A percentile compares a stretch with the other conserved stretches of the same genome.
These are phyloP conservation scores for Stromatinia cepivora DNA, from an alignment of 2,329 filamentous ascomycete species.

Conservation along the genomic window DNA sequence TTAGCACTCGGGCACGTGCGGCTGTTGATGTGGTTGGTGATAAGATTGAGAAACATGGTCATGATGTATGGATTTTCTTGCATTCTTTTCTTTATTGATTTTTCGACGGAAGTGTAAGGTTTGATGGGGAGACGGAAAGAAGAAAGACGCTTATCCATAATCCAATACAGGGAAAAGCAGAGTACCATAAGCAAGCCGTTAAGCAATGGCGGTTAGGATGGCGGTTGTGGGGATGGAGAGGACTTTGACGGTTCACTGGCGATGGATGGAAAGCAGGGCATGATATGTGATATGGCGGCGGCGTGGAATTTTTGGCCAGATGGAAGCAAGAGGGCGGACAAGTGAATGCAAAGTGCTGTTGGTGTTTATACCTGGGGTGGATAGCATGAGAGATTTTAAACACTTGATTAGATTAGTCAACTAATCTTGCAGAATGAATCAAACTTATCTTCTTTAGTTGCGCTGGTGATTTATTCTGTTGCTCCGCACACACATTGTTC, in stretches of 20 bases:
- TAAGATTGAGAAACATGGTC: constrained; percentile 8
- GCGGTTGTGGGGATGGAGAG: neutral
- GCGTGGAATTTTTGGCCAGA: too few relatives aligned
- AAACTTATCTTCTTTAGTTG: too few relatives aligned
- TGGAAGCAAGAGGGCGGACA: too few relatives aligned
- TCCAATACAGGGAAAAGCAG: neutral
- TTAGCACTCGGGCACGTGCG: neutral
- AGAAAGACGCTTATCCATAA: neutral
- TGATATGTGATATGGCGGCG: too few relatives aligned
- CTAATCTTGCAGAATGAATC: too few relatives aligned
- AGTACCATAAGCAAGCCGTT: neutral
- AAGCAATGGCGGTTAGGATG: neutral
- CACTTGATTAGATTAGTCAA: too few relatives aligned
- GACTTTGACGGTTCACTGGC: too few relatives aligned
- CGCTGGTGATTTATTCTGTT: too few relatives aligned
- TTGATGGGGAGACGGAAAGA: neutral
- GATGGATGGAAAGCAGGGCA: too few relatives aligned
- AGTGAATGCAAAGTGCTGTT: too few relatives aligned
- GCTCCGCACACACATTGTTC: too few relatives aligned
- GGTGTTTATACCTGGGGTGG: neutral
- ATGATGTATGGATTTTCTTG: neutral
- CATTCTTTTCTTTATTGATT: neutral
- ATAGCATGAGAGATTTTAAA: neutral
- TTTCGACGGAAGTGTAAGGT: neutral
- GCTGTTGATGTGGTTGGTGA: neutral